Base-by-base conservation (phyloP, 257 asterid species). In the Jacaranda copaia region DNA sequence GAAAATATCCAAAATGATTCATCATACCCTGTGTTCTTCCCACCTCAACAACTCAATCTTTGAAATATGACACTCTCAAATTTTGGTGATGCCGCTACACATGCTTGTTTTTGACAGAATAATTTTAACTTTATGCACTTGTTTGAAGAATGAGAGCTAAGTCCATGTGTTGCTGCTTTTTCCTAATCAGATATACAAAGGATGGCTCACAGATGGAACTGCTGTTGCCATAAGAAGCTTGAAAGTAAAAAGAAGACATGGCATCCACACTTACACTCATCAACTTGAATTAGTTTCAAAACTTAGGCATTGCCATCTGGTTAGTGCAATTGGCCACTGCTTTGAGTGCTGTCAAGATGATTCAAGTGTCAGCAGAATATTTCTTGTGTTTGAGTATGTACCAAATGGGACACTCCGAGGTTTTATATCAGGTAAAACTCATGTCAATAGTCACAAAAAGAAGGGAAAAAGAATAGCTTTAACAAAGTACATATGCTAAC, bases 301-400 rank as follows among this genome's bases (percentile, higher is more conserved):
- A 78, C 92, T 94, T 42, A 81, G 98, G 58, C 96, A 89, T 68
- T 76, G 77, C 81, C 89, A 94, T 76, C 80, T 94, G 48, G 98
- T 89, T 62, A 92, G 92, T 68, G 85, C 96, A 12, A 78, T 94
- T 12, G 98, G 98, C 72, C 98, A 94, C 83, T 92, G 94, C 86
- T 89, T 92, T 19, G 93, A 92, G 64, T 94, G 84, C 83, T 75
- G 60, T 67, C 91, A 79, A 61, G 96, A 88, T 32, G 94, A 88
- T 65, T 89, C 92, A n/a, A 84, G 83, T 48, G 88, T 90, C 63
- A 74, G 73, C 82, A 77, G 77, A 70, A 85, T 91, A 51, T 88
- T 84, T 72, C 81, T 90, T 12, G 85, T 92, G 70, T 90, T 91
- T 18, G 98, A 94, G 82, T 88, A 76, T 49, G 87, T 88, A 60